phyloP scores from a whole-genome alignment of 1,139 yeast genomes.

The Diutina neorugosa region DNA sequence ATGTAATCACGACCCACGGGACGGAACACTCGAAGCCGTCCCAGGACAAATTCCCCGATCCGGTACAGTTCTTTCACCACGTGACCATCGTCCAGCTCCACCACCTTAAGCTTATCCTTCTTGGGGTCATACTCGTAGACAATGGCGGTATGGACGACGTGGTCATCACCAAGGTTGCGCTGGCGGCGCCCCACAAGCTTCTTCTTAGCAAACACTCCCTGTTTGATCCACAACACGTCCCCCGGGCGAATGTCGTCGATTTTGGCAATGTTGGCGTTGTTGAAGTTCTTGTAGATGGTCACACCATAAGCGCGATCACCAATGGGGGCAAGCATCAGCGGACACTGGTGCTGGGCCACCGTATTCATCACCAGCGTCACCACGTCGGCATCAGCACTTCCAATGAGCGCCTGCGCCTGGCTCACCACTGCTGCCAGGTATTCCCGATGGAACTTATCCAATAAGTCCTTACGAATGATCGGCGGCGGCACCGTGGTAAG shows the following conservation, averaged over 20 bases:
- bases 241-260: constrained; percentile 67
- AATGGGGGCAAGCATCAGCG: constrained; percentile 29
- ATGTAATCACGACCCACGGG: constrained; percentile 47
- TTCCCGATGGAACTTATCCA: constrained; percentile 37
- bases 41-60: constrained; percentile 62
- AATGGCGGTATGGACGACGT: constrained; percentile 18
- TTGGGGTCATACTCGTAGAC: constrained; percentile 63
- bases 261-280: constrained; percentile 42
- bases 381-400: constrained; percentile 17
- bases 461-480: constrained; percentile 28
- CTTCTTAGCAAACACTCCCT: constrained; percentile 62
- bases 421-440: constrained; percentile 33
- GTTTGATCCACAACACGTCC: constrained; percentile 65
- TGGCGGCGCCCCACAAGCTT: constrained; percentile 30
- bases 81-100: constrained; percentile 47
- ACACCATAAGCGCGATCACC: constrained; percentile 67
- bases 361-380: constrained; percentile 4
- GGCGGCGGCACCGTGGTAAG: constrained; percentile 34
- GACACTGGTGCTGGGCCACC: constrained; percentile 2
- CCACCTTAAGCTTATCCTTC: constrained; percentile 66
- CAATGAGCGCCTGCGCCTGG: constrained; percentile 29
- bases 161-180: constrained; percentile 27
- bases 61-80: constrained; percentile 54
- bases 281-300: constrained; percentile 44
- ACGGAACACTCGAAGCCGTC: constrained; percentile 71